phyloP scores from a whole-genome alignment of 2,329 filamentous ascomycete species.

The Dryadomyces quercivorus region DNA sequence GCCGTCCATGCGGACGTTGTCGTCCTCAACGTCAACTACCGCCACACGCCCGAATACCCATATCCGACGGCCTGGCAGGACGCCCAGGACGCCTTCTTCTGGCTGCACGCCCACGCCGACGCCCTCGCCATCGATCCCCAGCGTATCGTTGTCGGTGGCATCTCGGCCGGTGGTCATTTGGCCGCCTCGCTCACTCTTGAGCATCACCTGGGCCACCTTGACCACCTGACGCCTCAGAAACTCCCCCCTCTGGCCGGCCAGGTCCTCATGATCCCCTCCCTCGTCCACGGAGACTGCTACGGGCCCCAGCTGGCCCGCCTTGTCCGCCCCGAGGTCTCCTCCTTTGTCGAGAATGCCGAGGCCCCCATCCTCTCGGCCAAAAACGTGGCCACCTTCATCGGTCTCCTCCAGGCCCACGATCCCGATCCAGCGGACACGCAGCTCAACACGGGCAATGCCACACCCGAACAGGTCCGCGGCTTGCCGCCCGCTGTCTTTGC shows the following conservation, averaged over 20 bases:
- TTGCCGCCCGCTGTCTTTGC: slow-evolving; percentile 9
- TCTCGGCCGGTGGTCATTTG: slow-evolving; percentile 22
- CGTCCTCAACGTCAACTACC: slow-evolving; percentile 36
- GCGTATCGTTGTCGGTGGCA: slow-evolving; percentile 24
- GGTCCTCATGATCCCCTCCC: slow-evolving; percentile 18
- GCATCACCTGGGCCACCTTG: slow-evolving; percentile 4
- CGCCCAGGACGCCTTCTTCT: slow-evolving; percentile 39
- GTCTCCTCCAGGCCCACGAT: slow-evolving; percentile 16
- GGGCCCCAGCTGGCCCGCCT: slow-evolving; percentile 19
- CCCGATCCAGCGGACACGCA: slow-evolving; percentile 19
- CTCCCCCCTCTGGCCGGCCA: slow-evolving; percentile 26
- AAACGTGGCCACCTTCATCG: slow-evolving; percentile 20
- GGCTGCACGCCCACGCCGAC: slow-evolving; percentile 33
- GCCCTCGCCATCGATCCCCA: slow-evolving; percentile 15
- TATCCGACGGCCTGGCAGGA: slow-evolving; percentile 44
- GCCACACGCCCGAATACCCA: slow-evolving; percentile 40
- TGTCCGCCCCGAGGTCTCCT: slow-evolving; percentile 25
- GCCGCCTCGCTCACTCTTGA: slow-evolving; percentile 5
- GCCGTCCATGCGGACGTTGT: slow-evolving; percentile 24
- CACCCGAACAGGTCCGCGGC: slow-evolving; percentile 22
- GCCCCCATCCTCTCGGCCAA: slow-evolving; percentile 36
- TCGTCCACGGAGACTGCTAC: slow-evolving; percentile 18
- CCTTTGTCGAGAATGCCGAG: slow-evolving; percentile 18
- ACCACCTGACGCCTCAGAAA: slow-evolving; percentile 30
- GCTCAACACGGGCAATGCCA: slow-evolving; percentile 26